Base-by-base conservation (phyloP, 2,329 filamentous ascomycete genomes). In the Botrytis byssoidea region DNA sequence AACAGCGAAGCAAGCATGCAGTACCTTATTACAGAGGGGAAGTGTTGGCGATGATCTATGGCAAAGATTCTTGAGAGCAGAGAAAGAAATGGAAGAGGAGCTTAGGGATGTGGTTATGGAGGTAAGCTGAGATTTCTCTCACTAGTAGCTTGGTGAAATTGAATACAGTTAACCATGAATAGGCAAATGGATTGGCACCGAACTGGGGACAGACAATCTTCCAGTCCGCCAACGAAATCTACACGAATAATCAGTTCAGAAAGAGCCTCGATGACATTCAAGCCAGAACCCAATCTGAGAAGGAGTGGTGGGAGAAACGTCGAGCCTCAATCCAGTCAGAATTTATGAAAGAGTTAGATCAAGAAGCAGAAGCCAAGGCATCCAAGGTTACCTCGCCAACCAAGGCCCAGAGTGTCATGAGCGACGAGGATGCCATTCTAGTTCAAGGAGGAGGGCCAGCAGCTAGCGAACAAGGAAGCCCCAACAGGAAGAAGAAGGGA, bases 1-100 rank as follows among this genome's bases (percentile, higher is more conserved):
- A 80, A 92, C 89, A 73, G 92, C 94, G 78, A 99, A 98, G 86
- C 92, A 93, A 79, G 94, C 96, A 12, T 90, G 97, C 80, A 91
- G 92, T 81, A 88, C 91, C 37, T 85, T 99, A 77, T 84, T 98
- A 79, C 94, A 97, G 83, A 88, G 94, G 76, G 96, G 96, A 67
- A 97, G 94, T 80, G 94, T 99, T 2, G 95, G 96, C 22, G 96
- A 99, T 82, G 96, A 99, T 83, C 84, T 99, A 78, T 97, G 94
- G 92, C 93, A 98, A 85, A 88, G 95, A 57, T 97, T 98, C 83
- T 84, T 91, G 83, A 89, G 94, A 69, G 96, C 95, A 0, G 96
- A 99, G 88, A 95, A 97, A 85, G 96, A 99, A 84, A 97, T 98
- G 86, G 95, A 99, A 84, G 93, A 94, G 78, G 96, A 99, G 84